Conservation (phyloP, 2,329 filamentous ascomycete genomes). For the Nemania sp. region DNA sequence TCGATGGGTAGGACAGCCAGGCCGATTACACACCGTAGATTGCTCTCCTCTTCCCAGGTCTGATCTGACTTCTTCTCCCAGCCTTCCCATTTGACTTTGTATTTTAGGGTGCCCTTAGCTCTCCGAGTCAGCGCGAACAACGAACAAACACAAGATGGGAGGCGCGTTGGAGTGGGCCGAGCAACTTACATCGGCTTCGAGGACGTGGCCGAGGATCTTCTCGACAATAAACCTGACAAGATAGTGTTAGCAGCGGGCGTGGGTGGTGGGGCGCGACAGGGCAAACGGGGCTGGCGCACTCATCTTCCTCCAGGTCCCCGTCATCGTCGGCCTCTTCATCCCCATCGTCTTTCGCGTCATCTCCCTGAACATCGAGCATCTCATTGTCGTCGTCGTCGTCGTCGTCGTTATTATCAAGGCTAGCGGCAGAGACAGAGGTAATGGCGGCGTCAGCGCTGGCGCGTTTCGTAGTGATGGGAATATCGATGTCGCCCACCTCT, state of each 20-base stretch:
- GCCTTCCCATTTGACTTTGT: conserved; percentile 85
- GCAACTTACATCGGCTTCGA: conserved; percentile 64
- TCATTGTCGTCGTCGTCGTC: conserved; percentile 47
- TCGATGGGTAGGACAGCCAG: conserved; percentile 8
- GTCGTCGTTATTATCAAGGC: conserved; percentile 30
- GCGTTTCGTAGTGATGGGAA: conserved; percentile 35
- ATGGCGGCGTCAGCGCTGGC: conserved; percentile 29
- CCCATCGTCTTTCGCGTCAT: conserved; percentile 36
- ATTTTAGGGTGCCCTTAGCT: conserved; percentile 64
- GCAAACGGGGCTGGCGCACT: conserved; percentile 38
- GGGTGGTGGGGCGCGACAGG: neutral
- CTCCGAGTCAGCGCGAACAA: conserved; percentile 23
- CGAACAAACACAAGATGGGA: neutral
- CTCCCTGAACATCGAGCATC: conserved; percentile 40
- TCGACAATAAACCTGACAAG: conserved; percentile 76
- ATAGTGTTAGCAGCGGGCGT: conserved; percentile 24
- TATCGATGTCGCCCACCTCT: conserved; percentile 47
- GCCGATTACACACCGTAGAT: conserved; percentile 64
- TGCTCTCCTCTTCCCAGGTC: conserved; percentile 84
- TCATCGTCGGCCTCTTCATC: conserved; percentile 47
- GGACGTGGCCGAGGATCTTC: conserved; percentile 74
- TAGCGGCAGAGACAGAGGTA: neutral
- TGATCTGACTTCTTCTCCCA: conserved; percentile 76
- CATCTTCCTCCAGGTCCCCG: conserved; percentile 51
- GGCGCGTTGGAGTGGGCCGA: conserved; percentile 5